Evolutionary conservation across 192 early-diverging fungal genomes (phyloP).

Genomic region (Linnemannia zychae): DNA sequence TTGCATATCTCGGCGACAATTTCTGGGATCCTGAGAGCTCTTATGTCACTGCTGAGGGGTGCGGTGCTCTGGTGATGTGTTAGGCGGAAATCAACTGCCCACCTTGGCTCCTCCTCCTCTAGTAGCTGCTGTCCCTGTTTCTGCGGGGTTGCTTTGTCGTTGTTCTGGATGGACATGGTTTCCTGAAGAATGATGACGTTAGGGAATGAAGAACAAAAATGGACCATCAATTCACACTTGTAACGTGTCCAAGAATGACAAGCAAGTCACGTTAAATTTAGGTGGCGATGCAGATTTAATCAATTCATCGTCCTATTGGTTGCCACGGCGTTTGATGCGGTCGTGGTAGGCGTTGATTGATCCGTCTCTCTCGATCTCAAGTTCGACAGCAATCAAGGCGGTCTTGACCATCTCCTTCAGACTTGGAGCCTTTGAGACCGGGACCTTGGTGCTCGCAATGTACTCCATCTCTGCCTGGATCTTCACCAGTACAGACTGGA

Average conservation of each 20-base stretch:
- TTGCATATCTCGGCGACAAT: not conserved
- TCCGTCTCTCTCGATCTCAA: not conserved
- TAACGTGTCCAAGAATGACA: too few relatives aligned
- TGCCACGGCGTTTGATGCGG: not conserved
- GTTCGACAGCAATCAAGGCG: not conserved
- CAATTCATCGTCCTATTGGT: not conserved
- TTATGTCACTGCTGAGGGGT: not conserved
- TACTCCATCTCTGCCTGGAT: not conserved
- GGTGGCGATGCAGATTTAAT: not conserved
- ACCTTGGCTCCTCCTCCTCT: not conserved
- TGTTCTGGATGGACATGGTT: not conserved
- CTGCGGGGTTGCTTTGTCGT: not conserved
- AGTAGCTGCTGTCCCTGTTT: not conserved
- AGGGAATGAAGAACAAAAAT: not conserved
- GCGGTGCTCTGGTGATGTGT: not conserved
- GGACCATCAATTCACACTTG: not conserved
- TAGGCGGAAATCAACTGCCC: not conserved
- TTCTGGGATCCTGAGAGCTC: not conserved
- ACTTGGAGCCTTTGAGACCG: not conserved
- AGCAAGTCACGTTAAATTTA: too few relatives aligned
- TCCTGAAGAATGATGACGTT: not conserved
- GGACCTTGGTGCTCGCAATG: not conserved
- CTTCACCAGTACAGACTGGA: not conserved
- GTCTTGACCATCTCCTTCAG: slow-evolving; percentile 6
- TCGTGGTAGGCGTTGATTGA: slow-evolving; percentile 2